Base-by-base conservation (phyloP, 306 rosid genomes). In the Begonia peltatifolia region DNA sequence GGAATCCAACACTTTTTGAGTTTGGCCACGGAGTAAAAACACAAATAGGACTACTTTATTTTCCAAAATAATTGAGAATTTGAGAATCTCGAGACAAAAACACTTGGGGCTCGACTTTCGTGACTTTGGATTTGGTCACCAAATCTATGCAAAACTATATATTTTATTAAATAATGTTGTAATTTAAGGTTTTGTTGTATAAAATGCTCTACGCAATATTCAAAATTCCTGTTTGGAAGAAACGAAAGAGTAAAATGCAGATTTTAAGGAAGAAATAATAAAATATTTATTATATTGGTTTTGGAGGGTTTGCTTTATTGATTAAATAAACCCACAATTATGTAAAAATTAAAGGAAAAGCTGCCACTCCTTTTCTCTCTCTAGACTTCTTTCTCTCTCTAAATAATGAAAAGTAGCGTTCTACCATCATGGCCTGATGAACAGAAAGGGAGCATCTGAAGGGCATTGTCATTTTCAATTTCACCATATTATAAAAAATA, bases 51-150 rank as follows among this genome's bases (percentile, higher is more conserved):
- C 52, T 15, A 15, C 9, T 59, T 63, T 68, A 55, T 42, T 25
- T 14, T 14, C 30, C 17, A 58, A 64, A 57, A 64, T 58, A 54
- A 59, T 52, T 66, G 68, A 74, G 97, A 89, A 82, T 85, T 79
- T 80, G 87, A 68, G 87, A 78, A 85, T 85, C 95, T 85, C 94
- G 77, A 84, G 95, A 58, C 14, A 44, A 58, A 54, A 61, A 49
- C 55, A 12, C 46, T 18, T 41, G 62, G 68, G 68, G 81, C 64
- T 72, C 55, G 77, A 73, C 68, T 75, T 59, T 62, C 69, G 71
- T 41, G 79, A 67, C 11, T 14, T 48, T 69, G 81, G 87, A 80
- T 83, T 84, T 78, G 81, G 84, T 77, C 74, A 84, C 77, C 92
- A 77, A 81, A 76, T 56, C 38, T 3, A 30, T 5, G 38, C 9